Conservation (phyloP, 768 basidiomycete genomes). For the Suillus cothurnatus region DNA sequence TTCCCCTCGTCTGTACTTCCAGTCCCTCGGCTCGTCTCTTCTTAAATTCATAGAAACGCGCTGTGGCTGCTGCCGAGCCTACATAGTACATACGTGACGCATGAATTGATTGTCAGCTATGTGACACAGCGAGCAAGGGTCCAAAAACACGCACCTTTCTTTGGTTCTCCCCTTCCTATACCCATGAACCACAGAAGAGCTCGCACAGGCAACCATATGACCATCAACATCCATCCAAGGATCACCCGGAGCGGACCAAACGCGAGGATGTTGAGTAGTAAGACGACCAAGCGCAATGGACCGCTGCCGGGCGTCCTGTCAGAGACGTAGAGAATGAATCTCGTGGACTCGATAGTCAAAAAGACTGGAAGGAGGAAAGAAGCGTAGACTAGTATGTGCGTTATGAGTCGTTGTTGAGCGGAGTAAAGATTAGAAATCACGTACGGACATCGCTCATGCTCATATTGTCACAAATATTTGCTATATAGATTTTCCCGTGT, state of each 20-base stretch:
- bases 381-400: constrained; percentile 10
- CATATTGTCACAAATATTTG: constrained; percentile 1
- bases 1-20: neutral
- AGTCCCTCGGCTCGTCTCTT: neutral
- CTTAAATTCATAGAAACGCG: constrained; percentile 8
- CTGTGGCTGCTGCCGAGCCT: constrained; percentile 10
- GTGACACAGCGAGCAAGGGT: neutral
- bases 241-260: constrained; percentile 12
- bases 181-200: constrained; percentile 20
- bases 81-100: neutral
- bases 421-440: constrained; percentile 2
- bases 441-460: neutral
- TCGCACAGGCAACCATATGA: constrained; percentile 14
- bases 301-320: constrained; percentile 9
- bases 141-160: constrained; percentile 12
- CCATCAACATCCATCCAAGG: neutral
- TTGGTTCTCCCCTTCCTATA: constrained; percentile 15
- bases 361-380: constrained; percentile 18
- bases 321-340: constrained; percentile 8
- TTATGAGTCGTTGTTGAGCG: neutral
- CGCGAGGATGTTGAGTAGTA: constrained; percentile 3
- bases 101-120: no score
- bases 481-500: neutral
- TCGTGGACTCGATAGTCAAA: constrained; percentile 11
- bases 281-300: constrained; percentile 10